These are phyloP conservation scores for Erodium moschatum DNA, from an alignment of 441 rosid genomes.

Conservation along the genomic window DNA sequence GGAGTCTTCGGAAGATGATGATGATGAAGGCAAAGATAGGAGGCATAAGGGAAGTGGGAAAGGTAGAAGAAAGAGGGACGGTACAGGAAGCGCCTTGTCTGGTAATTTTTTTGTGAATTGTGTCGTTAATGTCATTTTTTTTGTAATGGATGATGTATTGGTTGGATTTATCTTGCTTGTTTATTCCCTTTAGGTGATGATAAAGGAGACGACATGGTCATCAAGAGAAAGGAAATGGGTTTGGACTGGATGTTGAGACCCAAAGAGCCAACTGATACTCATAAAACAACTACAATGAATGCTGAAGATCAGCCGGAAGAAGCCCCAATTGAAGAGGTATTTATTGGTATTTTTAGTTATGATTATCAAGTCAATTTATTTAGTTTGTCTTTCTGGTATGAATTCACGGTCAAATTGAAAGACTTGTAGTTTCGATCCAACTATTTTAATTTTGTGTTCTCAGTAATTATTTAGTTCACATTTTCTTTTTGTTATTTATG, in stretches of 20 bases:
- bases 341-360: neutral
- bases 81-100: slow-evolving; percentile 8
- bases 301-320: slow-evolving; percentile 34
- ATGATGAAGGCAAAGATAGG: neutral
- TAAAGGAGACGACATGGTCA: slow-evolving; percentile 28
- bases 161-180: neutral
- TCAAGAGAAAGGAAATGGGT: slow-evolving; percentile 56
- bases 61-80: slow-evolving; percentile 21
- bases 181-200: slow-evolving; percentile 21
- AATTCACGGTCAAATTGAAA: neutral
- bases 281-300: slow-evolving; percentile 25
- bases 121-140: neutral
- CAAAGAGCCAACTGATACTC: slow-evolving; percentile 24
- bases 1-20: slow-evolving; percentile 29
- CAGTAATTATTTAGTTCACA: neutral
- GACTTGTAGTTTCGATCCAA: neutral
- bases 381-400: neutral
- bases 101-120: slow-evolving; percentile 11
- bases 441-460: neutral
- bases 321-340: slow-evolving; percentile 45
- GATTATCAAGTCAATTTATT: neutral
- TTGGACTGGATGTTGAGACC: slow-evolving; percentile 84
- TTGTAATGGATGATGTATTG: neutral
- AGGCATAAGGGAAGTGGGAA: slow-evolving; percentile 15
- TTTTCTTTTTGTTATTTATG: neutral